A percentile compares a stretch with the other conserved stretches of the same genome.
These are phyloP conservation scores for Balamuthia mandrillaris DNA, from an alignment of 208 protist species.

Conservation along the genomic window DNA sequence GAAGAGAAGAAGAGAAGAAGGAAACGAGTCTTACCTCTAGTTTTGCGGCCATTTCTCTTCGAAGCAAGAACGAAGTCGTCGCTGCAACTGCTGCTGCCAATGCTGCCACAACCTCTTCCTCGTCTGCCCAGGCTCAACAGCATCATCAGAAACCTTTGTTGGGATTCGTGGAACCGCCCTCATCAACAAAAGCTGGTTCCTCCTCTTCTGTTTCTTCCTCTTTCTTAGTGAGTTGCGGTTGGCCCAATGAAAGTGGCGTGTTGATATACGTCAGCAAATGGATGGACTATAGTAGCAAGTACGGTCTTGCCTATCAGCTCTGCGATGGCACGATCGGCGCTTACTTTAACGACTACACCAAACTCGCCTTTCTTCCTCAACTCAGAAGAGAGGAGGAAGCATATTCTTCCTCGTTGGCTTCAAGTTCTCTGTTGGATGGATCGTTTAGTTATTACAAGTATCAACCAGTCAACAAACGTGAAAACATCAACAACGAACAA, in stretches of 20 bases:
- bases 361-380: constrained; percentile 67
- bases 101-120: too few species aligned
- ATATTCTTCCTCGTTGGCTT: not conserved
- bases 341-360: constrained; percentile 96
- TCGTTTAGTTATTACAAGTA: not conserved
- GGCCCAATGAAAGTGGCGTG: not conserved
- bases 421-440: constrained; percentile 40
- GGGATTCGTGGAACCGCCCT: too few species aligned
- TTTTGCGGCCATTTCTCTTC: too few species aligned
- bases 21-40: too few species aligned
- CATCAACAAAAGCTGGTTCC: too few species aligned
- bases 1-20: too few species aligned
- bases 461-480: not conserved
- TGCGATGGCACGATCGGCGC: constrained; percentile 88
- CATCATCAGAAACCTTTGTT: not conserved
- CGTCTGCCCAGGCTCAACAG: not conserved
- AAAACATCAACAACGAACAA: not conserved
- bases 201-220: too few species aligned
- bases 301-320: constrained; percentile 94
- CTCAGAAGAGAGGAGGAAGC: not conserved
- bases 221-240: too few species aligned
- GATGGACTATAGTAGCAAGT: constrained; percentile 93
- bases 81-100: too few species aligned
- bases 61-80: too few species aligned
- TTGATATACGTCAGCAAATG: constrained; percentile 84